Base-by-base conservation (phyloP, 2,329 filamentous ascomycete species). In the Chrysoporthe deuterocubensis region DNA sequence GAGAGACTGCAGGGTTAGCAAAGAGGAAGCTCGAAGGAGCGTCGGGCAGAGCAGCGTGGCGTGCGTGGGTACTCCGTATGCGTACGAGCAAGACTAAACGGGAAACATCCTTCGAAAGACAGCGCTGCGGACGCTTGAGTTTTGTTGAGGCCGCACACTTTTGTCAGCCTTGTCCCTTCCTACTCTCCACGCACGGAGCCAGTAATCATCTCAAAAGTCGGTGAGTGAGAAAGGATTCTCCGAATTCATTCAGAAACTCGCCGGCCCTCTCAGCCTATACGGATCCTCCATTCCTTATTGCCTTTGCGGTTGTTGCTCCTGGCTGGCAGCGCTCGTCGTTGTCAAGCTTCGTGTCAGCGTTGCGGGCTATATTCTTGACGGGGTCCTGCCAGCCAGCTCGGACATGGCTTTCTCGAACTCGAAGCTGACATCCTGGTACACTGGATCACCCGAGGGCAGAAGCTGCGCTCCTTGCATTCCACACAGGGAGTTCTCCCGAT, bases 401-500 rank as follows among this genome's bases (percentile, higher is more conserved):
- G 46, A 59, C 21, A 69, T 57, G 13, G 67, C 52, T 43, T 59
- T 69, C 64, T 69, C 67, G 21, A 69, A 69, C n/a, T 63, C 52
- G 40, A 59, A 9, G 21, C 57, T 60, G 16, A 69, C 48, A 9
- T 69, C 59, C 44, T 60, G 50, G 37, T 69, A 67, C 56, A 65
- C 62, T 37, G 64, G 52, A 13, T 69, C 67, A 9, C 64, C 67
- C 14, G 59, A 37, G 9, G 67, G 67, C 64, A 69, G 40, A 18
- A 69, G 16, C 26, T 65, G 64, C 26, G 67, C 67, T 3, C 64
- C 64, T n/a, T 66, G 62, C 43, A 83, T 64, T 16, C 79, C 81
- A 61, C 81, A 83, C 4, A 84, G 68, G 16, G 79, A 77, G 69
- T 82, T 83, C 75, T 81, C 80, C 1, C 81, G 81, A 71, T 84